Base-by-base conservation (phyloP, 2,329 filamentous ascomycete species). In the Diplodia mutila region DNA sequence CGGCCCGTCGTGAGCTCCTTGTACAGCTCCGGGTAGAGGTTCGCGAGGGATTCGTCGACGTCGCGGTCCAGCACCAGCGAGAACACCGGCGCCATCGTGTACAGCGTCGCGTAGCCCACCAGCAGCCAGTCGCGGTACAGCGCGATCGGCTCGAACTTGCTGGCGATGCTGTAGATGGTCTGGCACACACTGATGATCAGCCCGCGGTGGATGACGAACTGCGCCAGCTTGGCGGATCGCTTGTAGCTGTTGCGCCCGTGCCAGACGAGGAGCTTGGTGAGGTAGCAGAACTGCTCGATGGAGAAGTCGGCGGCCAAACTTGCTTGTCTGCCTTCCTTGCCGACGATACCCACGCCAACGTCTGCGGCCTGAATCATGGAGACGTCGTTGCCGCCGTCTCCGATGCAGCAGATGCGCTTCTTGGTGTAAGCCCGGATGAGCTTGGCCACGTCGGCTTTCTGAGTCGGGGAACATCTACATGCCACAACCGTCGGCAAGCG, bases 321-420 rank as follows among this genome's bases (percentile, higher is more conserved):
- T 42, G 95, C 95, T 82, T 99, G 95, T 25, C 92, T 89, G 39
- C 95, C 95, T 82, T 99, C 95, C 82, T 99, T 99, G 69, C 95
- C 95, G 0, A 98, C 95, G 70, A 99, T 99, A 69, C 95, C 95
- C 29, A 99, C 94, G 69, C 96, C 96, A 0, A 99, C 94, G 75
- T 99, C 95, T 0, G 96, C 95, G 8, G 95, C 94, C 83, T 98
- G 95, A 72, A 99, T 99, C 95, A 99, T 99, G 72, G 91, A 94
- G 5, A 99, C 95, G 77, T 99, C 96, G 80, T 99, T 99, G 73
- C 96, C 95, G 71, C 95, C 95, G 75, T 99, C 95, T 46, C 95
- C 95, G 72, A 99, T 99, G 76, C 95, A 98, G 81, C 94, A 97
- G 18, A 98, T 92, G 16, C 96, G 91, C 80, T 98, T 98, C 79